Conservation (phyloP, 139 green algal genomes). For the Tetraselmis chui region DNA sequence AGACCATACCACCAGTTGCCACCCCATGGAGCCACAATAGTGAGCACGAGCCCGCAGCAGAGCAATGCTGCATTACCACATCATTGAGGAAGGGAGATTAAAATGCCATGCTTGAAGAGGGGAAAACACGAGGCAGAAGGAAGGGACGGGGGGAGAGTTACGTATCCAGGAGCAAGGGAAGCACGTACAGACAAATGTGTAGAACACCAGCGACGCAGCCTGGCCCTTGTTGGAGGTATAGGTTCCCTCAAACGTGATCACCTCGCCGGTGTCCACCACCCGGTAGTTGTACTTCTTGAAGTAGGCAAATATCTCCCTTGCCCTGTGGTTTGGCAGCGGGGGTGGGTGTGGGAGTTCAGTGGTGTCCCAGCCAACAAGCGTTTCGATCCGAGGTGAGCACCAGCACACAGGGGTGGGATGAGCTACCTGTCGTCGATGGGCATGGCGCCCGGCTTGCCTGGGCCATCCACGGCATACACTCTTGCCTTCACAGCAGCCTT, state of each 20-base stretch:
- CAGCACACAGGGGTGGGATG: too few relatives aligned
- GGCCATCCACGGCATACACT: conserved; percentile 70
- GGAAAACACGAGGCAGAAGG: too few relatives aligned
- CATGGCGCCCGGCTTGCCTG: conserved; percentile 35
- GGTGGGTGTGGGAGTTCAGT: too few relatives aligned
- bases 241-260: conserved; percentile 79
- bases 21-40: conserved; percentile 45
- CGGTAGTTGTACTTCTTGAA: conserved; percentile 62
- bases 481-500: conserved; percentile 67
- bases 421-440: conserved; percentile 45
- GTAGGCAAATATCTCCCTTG: conserved; percentile 63
- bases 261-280: conserved; percentile 58
- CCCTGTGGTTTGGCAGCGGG: too few relatives aligned
- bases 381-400: too few relatives aligned
- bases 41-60: conserved; percentile 72
- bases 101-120: too few relatives aligned
- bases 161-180: background rate
- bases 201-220: conserved; percentile 73
- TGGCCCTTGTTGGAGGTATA: conserved; percentile 71
- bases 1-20: conserved; percentile 81
- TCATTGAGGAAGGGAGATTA: background rate
- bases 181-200: conserved; percentile 64
- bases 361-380: too few relatives aligned
- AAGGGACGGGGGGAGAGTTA: background rate
- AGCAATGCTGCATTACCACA: conserved; percentile 45